Evolutionary conservation across 2,329 filamentous ascomycete genomes (phyloP), one percentile per base, ranked within the genome.

Genomic region (Ceratocystiopsis brevicomis): DNA sequence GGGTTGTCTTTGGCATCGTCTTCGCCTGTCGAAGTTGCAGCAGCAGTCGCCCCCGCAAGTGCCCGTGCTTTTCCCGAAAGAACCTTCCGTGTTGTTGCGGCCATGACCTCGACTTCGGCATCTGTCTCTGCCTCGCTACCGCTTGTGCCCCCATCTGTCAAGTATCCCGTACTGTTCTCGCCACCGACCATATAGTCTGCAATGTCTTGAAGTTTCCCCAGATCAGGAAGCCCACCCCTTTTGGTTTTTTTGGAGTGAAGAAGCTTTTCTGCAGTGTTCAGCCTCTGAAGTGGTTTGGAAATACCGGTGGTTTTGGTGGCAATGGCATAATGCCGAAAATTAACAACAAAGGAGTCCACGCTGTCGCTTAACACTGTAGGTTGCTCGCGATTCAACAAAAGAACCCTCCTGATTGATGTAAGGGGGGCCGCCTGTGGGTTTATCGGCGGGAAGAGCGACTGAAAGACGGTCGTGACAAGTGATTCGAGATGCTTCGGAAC

Each of bases 401-500:
- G 72, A 1, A 96, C 83, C 55, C 90, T 76, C 50, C 82, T 81
- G 57, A 98, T 95, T n/a, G 85, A 86, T 53, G 84, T 81, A 34
- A 98, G 71, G 1, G 90, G 85, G 2, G 85, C 93, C 30, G 75
- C 74, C 60, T 93, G 85, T 0, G 90, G 90, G 53, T 90, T 90
- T 59, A 98, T 95, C 1, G 87, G 84, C 4, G 90, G 88, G 55
- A 98, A 96, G 34, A 98, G 73, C 9, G 85, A 93, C 60, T 95
- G 88, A 63, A 96, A 98, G 54, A 95, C 78, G 39, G 86, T 92
- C 2, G 87, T 96, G 3, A 86, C 78, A 32, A 98, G 77, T 19
- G 81, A 80, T 62, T 98, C 90, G 55, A 98, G 81, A 53, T 95
- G 87, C 57, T 85, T 92, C 6, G 88, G 86, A n/a, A 93, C 78